Evolutionary conservation across 2,329 filamentous ascomycete genomes (phyloP).

Genomic region (Remersonia thermophila): DNA sequence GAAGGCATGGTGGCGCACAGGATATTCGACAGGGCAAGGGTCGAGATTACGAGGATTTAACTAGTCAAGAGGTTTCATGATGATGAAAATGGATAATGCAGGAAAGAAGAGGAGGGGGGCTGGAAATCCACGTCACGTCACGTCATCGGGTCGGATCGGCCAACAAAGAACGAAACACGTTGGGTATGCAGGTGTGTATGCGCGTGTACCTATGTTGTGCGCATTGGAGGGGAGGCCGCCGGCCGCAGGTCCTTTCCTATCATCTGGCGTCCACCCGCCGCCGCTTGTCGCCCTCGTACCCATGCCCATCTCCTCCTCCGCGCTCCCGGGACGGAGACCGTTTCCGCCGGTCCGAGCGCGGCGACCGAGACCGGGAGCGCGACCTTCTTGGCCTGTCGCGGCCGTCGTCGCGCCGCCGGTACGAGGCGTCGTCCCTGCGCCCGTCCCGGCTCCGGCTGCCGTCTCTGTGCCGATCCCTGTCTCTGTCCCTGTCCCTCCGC

Average conservation of each 20-base stretch:
- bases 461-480: constrained; percentile 5
- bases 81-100: too few relatives aligned
- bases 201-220: too few relatives aligned
- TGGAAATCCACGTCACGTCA: too few relatives aligned
- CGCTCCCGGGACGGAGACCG: constrained; percentile 43
- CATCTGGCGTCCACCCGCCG: constrained; percentile 38
- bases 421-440: constrained; percentile 19
- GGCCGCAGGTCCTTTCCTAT: too few relatives aligned
- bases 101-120: too few relatives aligned
- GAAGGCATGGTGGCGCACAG: constrained; percentile 55
- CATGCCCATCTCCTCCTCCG: constrained; percentile 37
- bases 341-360: constrained; percentile 40
- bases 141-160: too few relatives aligned
- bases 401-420: constrained; percentile 19
- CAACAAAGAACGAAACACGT: too few relatives aligned
- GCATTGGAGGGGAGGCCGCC: too few relatives aligned
- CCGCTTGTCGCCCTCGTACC: constrained; percentile 47
- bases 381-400: constrained; percentile 25
- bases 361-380: constrained; percentile 42
- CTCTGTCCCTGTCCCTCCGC: constrained; percentile 28
- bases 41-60: constrained; percentile 74
- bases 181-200: too few relatives aligned
- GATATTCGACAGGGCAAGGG: constrained; percentile 69
- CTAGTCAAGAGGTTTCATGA: neutral
- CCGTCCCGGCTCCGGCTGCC: constrained; percentile 24